A percentile compares a stretch with the other conserved stretches of the same genome.
Evolutionary conservation across 331 rosid genomes (phyloP).

Genomic region (Pyracantha coccinea): DNA sequence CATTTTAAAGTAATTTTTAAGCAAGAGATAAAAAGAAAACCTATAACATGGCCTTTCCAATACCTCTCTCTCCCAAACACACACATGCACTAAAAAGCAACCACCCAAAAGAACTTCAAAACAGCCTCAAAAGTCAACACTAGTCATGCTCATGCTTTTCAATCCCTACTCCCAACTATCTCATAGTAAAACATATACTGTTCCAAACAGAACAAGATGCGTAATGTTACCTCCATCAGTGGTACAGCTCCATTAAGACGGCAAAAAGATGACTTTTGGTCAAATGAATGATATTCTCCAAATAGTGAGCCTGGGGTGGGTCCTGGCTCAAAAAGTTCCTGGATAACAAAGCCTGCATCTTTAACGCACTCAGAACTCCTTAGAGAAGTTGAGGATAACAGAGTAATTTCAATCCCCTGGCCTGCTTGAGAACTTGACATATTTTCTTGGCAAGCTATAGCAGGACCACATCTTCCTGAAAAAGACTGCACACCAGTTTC

Average conservation of each 20-base stretch:
- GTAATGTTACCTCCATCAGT: conserved; percentile 40
- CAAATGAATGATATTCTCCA: conserved; percentile 50
- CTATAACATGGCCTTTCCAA: neutral
- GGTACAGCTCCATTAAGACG: conserved; percentile 39
- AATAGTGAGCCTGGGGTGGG: conserved; percentile 42
- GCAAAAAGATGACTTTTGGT: conserved; percentile 45
- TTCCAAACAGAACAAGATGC: neutral
- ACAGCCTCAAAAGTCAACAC: neutral
- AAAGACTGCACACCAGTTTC: conserved; percentile 26
- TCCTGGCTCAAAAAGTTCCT: conserved; percentile 70
- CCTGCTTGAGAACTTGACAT: conserved; percentile 38
- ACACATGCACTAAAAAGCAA: neutral
- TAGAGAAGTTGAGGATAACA: conserved; percentile 57
- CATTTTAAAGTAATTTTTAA: neutral
- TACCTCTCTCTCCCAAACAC: neutral
- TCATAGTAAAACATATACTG: neutral
- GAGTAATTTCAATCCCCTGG: conserved; percentile 69
- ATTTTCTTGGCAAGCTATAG: conserved; percentile 26
- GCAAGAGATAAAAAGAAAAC: neutral
- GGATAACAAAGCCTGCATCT: conserved; percentile 68
- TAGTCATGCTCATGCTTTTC: neutral
- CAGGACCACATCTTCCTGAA: conserved; percentile 37
- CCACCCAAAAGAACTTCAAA: neutral
- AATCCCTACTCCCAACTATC: neutral
- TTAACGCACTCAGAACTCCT: conserved; percentile 43